Percentiles rank a stretch among this genome's conserved stretches.
Evolutionary conservation across 306 rosid genomes (phyloP).

Genomic region (Corylus americana): DNA sequence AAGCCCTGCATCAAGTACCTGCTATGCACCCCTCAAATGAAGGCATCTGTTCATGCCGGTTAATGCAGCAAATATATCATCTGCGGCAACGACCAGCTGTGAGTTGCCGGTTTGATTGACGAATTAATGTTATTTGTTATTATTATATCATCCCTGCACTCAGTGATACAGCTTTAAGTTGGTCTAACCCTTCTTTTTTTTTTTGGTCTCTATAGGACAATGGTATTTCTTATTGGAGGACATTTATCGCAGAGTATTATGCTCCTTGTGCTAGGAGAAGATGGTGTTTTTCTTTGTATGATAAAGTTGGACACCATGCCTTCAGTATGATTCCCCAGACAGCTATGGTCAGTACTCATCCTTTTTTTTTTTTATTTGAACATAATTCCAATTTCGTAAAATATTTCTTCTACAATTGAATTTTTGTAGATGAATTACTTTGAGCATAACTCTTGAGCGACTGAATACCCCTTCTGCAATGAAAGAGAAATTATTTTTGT

Average conservation of each 20-base stretch:
- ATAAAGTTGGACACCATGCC: constrained; percentile 32
- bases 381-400: not conserved
- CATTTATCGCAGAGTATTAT: constrained; percentile 44
- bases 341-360: constrained; percentile 34
- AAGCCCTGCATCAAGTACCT: constrained; percentile 20
- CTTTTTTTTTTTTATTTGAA: not conserved
- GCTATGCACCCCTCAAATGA: constrained; percentile 17
- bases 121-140: not conserved
- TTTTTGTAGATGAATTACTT: not conserved
- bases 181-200: not conserved
- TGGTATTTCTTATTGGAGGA: constrained; percentile 44
- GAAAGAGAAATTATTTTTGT: not conserved
- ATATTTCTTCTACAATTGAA: not conserved
- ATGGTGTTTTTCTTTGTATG: constrained; percentile 45
- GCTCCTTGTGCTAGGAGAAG: constrained; percentile 45
- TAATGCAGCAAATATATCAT: constrained; percentile 46
- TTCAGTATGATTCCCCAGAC: constrained; percentile 27
- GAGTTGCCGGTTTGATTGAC: constrained; percentile 13
- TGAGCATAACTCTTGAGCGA: not conserved
- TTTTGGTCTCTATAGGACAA: constrained; percentile 32
- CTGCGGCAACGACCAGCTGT: constrained; percentile 43
- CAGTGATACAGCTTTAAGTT: not conserved
- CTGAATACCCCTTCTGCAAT: not conserved
- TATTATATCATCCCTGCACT: not conserved
- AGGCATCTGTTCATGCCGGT: constrained; percentile 38